Conservation (phyloP, 1,284 basidiomycete species). For the Albatrellus sp. region DNA sequence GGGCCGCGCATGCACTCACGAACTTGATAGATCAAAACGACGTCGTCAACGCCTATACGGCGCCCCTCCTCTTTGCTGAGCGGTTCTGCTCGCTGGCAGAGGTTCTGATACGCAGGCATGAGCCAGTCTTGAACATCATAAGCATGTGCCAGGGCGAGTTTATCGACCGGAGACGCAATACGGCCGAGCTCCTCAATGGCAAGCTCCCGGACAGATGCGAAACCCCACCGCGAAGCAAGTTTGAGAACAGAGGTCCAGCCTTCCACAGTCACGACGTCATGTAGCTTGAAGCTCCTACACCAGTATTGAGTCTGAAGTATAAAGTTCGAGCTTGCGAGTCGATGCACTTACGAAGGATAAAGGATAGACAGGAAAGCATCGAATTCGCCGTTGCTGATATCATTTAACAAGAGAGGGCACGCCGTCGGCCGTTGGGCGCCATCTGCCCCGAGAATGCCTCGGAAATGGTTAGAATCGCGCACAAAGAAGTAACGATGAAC, state of each 20-base stretch:
- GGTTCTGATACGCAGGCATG: constrained; percentile 14
- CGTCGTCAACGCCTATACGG: not conserved
- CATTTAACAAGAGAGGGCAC: not conserved
- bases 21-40: not conserved
- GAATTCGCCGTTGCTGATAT: constrained; percentile 1
- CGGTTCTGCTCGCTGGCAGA: constrained; percentile 16
- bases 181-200: constrained; percentile 13
- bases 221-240: constrained; percentile 10
- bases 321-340: not conserved
- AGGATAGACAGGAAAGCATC: constrained; percentile 2
- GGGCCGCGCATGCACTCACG: not conserved
- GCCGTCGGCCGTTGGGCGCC: not conserved
- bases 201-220: constrained; percentile 15
- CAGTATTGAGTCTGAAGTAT: no score
- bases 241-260: constrained; percentile 2
- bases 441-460: not conserved
- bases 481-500: constrained; percentile 2
- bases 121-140: constrained; percentile 17
- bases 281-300: not conserved
- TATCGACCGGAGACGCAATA: constrained; percentile 13
- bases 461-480: constrained; percentile 1
- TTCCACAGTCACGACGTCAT: not conserved
- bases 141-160: constrained; percentile 15
- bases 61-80: constrained; percentile 1
- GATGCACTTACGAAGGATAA: constrained; percentile 1